phyloP scores from a whole-genome alignment of 768 basidiomycete genomes.

The Leccinellum rugosiceps region DNA sequence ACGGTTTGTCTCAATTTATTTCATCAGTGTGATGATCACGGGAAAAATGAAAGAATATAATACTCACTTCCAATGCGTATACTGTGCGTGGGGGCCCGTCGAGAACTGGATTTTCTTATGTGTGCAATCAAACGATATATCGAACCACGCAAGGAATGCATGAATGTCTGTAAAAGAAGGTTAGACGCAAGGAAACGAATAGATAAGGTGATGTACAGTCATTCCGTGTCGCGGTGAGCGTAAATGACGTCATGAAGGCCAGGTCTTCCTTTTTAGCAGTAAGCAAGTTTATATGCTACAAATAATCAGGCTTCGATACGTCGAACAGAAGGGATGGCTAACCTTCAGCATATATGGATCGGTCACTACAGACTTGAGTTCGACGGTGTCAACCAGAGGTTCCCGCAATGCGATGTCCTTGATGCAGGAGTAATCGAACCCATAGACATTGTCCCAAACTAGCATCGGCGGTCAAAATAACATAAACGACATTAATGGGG shows the following conservation, averaged over 20 bases:
- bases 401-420: constrained; percentile 97
- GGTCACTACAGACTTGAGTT: constrained; percentile 91
- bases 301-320: constrained; percentile 5
- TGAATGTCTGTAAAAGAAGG: constrained; percentile 66
- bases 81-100: constrained; percentile 95
- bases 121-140: constrained; percentile 91
- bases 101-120: constrained; percentile 96
- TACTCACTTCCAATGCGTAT: constrained; percentile 94
- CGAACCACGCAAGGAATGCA: constrained; percentile 99
- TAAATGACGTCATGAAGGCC: constrained; percentile 78
- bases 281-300: constrained; percentile 80
- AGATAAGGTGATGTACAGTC: constrained; percentile 66
- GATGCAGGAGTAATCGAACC: constrained; percentile 99
- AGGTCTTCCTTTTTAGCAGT: constrained; percentile 96
- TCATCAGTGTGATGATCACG: not conserved
- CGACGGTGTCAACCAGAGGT: constrained; percentile 98
- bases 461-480: constrained; percentile 4
- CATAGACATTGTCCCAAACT: constrained; percentile 99
- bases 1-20: constrained; percentile 75
- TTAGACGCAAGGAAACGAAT: not conserved
- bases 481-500: not conserved
- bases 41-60: not conserved
- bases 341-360: constrained; percentile 90
- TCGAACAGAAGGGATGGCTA: constrained; percentile 9
- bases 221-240: constrained; percentile 76